Evolutionary conservation across 345 rosid genomes (phyloP).

Genomic region (Gossypium longicalyx): DNA sequence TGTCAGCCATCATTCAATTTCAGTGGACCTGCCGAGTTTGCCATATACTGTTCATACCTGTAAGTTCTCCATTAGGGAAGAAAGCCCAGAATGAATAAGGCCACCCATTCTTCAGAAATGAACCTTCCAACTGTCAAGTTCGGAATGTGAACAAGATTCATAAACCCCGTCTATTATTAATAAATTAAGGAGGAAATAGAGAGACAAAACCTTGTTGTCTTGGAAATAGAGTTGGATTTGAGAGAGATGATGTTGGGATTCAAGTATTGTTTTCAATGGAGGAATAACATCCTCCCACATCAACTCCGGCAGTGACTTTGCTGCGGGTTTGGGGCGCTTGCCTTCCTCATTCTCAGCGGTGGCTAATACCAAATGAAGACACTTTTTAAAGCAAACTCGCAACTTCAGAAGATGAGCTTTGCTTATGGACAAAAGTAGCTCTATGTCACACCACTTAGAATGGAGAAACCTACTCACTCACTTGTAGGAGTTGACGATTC

Average conservation of each 20-base stretch:
- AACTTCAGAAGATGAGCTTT: background rate
- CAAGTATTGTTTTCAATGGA: constrained; percentile 51
- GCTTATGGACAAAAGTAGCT: background rate
- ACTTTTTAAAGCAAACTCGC: background rate
- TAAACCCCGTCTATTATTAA: background rate
- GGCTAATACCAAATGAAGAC: background rate
- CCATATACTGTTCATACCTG: constrained; percentile 31
- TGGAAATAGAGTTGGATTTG: constrained; percentile 59
- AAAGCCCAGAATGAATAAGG: constrained; percentile 85
- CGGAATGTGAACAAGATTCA: background rate
- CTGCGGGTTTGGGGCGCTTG: constrained; percentile 24
- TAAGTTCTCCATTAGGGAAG: constrained; percentile 66
- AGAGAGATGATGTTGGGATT: constrained; percentile 60
- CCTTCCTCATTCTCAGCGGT: constrained; percentile 31
- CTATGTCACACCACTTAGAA: background rate
- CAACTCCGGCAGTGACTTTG: constrained; percentile 61
- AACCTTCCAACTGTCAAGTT: constrained; percentile 67
- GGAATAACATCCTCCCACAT: constrained; percentile 96
- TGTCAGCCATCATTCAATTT: too few relatives aligned
- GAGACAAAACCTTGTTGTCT: constrained; percentile 58
- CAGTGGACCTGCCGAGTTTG: background rate
- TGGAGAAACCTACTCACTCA: constrained; percentile 9
- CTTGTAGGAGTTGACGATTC: constrained; percentile 78
- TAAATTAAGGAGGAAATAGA: background rate
- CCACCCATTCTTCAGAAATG: constrained; percentile 53